Evolutionary conservation across 805 yeast genomes (phyloP), one percentile per base, ranked within the genome.

Genomic region (Jamesozyma rosinii): DNA sequence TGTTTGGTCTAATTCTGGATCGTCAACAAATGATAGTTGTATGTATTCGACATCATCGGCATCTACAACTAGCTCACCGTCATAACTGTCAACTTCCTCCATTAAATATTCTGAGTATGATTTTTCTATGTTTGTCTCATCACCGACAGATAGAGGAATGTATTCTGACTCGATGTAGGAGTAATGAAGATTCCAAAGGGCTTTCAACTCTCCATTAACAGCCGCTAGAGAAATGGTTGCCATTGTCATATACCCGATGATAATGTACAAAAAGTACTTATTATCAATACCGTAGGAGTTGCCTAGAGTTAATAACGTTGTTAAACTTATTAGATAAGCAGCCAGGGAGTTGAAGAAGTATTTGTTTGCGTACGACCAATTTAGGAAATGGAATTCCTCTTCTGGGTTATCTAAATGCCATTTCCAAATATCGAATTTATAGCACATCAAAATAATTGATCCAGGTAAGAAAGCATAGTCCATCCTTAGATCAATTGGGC

Each of bases 401-500:
- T 52, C 44, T 4, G 54, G 43, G 40, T 63, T 47, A n/a, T 39
- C 37, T 14, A 61, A 58, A 53, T 69, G 69, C 49, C 60, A 61
- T 33, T 53, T 63, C 54, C 51, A 67, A 22, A 71, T 55, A 59
- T 79, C 85, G 54, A 63, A 78, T 43, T 80, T 65, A 20, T 76
- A 61, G 49, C 77, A 72, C 37, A 76, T 59, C 1, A 79, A 59
- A 8, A 75, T 61, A 42, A 76, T 69, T 19, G 66, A 42, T 0
- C 80, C 81, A 1, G 86, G 85, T 4, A 26, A 17, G 5, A 37
- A 26, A 3, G 26, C 32, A 15, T 71, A 21, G 5, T 18, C 3
- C 14, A 6, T 18, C 3, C 20, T 34, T 19, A 34, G 4, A 3
- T 10, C 14, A 6, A 34, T 8, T 5, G 37, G 37, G 4, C 5